A percentile compares a stretch with the other conserved stretches of the same genome.
Conservation (phyloP, 2,329 filamentous ascomycete genomes). For the Pseudogymnoascus sp. region DNA sequence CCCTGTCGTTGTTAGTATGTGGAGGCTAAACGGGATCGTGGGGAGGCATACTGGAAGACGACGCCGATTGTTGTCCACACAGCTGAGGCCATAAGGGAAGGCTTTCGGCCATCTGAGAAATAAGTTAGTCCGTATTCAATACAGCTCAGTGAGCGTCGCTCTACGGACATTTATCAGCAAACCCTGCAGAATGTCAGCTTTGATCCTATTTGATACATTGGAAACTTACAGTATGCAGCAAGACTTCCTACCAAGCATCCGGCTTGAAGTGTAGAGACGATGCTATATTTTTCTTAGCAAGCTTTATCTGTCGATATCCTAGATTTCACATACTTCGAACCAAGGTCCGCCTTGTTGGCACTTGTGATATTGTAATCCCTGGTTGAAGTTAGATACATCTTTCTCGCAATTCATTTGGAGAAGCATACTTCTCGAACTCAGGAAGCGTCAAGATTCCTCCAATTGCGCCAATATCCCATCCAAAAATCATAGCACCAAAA, state of each 20-base stretch:
- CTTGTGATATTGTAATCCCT: slow-evolving; percentile 28
- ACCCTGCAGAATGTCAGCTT: slow-evolving; percentile 5
- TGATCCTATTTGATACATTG: neutral
- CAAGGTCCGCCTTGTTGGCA: neutral
- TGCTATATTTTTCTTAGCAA: slow-evolving; percentile 20
- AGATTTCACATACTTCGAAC: neutral
- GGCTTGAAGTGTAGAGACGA: slow-evolving; percentile 63
- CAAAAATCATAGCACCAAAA: slow-evolving; percentile 57
- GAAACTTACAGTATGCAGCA: slow-evolving; percentile 28
- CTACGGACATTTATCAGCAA: slow-evolving; percentile 27
- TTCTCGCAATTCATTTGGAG: neutral
- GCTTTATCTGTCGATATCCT: neutral
- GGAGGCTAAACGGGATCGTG: neutral
- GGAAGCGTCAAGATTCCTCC: slow-evolving; percentile 64
- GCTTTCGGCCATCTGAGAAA: slow-evolving; percentile 20
- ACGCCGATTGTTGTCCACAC: slow-evolving; percentile 51
- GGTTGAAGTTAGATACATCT: slow-evolving; percentile 39
- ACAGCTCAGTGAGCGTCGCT: neutral
- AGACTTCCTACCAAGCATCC: slow-evolving; percentile 60
- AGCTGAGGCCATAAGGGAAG: slow-evolving; percentile 45
- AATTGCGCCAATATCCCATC: slow-evolving; percentile 69
- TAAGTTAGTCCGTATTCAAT: neutral
- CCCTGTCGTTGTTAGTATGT: neutral
- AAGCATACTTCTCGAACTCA: slow-evolving; percentile 45
- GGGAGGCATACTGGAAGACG: slow-evolving; percentile 43